Conservation (phyloP, 2,329 filamentous ascomycete genomes). For the Clarireedia hainanense region DNA sequence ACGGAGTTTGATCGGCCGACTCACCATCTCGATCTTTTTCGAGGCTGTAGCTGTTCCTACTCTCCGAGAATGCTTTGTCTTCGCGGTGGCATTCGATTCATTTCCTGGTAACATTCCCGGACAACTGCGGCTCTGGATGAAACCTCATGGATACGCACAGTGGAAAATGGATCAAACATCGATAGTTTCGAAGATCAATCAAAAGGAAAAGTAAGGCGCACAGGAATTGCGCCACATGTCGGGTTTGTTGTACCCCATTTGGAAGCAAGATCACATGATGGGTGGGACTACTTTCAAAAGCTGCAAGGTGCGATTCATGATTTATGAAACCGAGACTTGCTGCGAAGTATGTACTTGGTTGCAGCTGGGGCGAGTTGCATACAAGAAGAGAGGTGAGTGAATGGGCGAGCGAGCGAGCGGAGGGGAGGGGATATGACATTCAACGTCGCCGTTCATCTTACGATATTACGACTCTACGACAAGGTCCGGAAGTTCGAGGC, state of each 20-base stretch:
- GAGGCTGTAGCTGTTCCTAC: neutral
- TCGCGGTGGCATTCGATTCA: neutral
- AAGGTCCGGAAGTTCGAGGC: neutral
- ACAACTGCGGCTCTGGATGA: neutral
- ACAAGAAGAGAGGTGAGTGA: too few relatives aligned
- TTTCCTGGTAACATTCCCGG: neutral
- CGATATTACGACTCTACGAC: neutral
- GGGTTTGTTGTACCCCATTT: neutral
- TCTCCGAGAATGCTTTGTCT: neutral
- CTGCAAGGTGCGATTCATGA: too few relatives aligned
- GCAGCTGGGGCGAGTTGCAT: too few relatives aligned
- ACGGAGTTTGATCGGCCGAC: too few relatives aligned
- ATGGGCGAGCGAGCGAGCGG: too few relatives aligned
- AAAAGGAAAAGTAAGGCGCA: neutral
- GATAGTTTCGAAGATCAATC: constrained; percentile 6
- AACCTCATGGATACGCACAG: neutral
- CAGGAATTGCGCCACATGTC: neutral
- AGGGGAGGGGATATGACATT: too few relatives aligned
- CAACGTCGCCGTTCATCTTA: too few relatives aligned
- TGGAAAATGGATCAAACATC: constrained; percentile 6
- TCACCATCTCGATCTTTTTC: too few relatives aligned
- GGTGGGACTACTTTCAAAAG: neutral
- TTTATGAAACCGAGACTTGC: too few relatives aligned
- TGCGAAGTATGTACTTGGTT: too few relatives aligned
- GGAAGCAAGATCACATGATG: neutral